Base-by-base conservation (phyloP, 768 basidiomycete species). In the Pleurotus salmoneostramineus region DNA sequence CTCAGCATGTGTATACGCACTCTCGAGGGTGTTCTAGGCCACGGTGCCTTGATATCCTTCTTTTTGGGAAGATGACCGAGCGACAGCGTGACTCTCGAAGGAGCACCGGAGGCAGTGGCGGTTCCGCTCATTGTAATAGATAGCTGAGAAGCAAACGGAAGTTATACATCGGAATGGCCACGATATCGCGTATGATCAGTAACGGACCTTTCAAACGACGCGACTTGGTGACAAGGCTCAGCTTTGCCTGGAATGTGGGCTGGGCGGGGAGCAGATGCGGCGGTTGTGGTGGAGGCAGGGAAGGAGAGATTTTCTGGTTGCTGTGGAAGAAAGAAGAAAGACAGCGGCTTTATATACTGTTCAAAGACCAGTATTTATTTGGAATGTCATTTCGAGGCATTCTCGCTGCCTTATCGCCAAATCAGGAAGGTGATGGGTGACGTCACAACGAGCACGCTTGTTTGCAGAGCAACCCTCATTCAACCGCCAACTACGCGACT, bases 51-150 rank as follows among this genome's bases (percentile, higher is more conserved):
- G 64, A 90, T 85, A 55, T 87, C 77, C 65, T 83, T 87, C 72
- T 89, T 89, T 62, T 81, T 81, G 0, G 89, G 89, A 32, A 91
- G 73, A 68, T 91, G 87, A 1, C 87, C 89, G 32, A 91, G 82
- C 51, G 85, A 84, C 33, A 91, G 81, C 49, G 87, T 86, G 56
- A 91, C 84, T 48, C 81, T 80, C 10, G 83, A 77, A 1, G 86
- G 84, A 3, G 77, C 76, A 27, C 67, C 66, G 32, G 74, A 69
- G 27, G 65, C 36, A 11, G 64, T 42, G 17, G 58, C 46, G 49
- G 60, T 50, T 49, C 56, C 59, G 56, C 50, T 60, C 40, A 58
- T 61, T n/a, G 62, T 61, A 58, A 49, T 61, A 44, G 33, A 63
- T 27, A 57, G 21, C 55, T 15, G 44, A 43, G 49, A 47, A 10